These are phyloP conservation scores for Coemansia sp. DNA, from an alignment of 192 early-diverging fungal genomes.

Conservation along the genomic window DNA sequence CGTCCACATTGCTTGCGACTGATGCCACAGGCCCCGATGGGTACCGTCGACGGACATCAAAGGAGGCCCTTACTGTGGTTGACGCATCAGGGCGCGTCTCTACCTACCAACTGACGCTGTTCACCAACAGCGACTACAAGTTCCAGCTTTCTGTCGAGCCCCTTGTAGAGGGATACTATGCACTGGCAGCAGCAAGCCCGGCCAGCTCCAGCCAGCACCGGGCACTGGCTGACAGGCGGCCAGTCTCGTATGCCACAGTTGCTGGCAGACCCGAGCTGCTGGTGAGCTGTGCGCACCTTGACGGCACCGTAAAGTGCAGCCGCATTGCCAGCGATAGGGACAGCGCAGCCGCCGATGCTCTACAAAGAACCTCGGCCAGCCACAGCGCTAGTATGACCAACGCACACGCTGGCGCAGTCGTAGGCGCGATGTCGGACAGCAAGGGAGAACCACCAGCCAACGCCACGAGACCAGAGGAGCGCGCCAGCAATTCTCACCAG, in stretches of 20 bases:
- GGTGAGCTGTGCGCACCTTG: conserved; percentile 33
- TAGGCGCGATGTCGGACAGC: conserved; percentile 42
- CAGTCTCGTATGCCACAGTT: conserved; percentile 22
- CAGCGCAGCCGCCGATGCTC: neutral
- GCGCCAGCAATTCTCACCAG: no score
- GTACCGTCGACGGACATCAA: neutral
- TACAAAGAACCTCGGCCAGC: conserved; percentile 4
- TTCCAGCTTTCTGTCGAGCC: conserved; percentile 37
- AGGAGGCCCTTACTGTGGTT: conserved; percentile 26
- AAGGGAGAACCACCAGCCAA: no score
- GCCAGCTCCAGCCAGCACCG: conserved; percentile 32
- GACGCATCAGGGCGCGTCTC: conserved; percentile 26
- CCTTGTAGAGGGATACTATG: conserved; percentile 25
- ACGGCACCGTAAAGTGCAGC: conserved; percentile 26
- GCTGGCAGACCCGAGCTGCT: conserved; percentile 22
- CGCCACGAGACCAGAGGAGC: no score
- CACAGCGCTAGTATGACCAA: conserved; percentile 36
- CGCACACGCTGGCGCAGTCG: conserved; percentile 41
- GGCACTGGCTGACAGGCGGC: conserved; percentile 16
- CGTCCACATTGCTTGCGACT: neutral
- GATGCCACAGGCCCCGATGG: neutral
- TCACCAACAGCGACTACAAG: conserved; percentile 22
- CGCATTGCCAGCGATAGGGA: conserved; percentile 14
- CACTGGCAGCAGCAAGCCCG: conserved; percentile 29
- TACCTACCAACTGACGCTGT: conserved; percentile 24